Conservation (phyloP, 805 yeast species). For the Saccharomycopsis javanensis region DNA sequence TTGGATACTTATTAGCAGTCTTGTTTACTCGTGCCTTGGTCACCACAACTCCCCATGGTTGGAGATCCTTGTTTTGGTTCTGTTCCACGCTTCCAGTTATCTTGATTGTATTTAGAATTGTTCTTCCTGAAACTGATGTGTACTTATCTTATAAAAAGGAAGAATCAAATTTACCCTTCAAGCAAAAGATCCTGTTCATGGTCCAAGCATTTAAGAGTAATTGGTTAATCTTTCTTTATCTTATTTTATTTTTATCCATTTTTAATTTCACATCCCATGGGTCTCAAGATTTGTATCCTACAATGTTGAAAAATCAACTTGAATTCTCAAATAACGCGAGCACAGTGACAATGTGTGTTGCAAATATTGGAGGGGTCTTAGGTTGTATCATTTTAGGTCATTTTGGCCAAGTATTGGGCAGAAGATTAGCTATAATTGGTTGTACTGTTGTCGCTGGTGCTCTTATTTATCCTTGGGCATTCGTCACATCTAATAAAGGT, state of each 20-base stretch:
- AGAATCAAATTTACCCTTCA: conserved; percentile 23
- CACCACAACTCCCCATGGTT: conserved; percentile 40
- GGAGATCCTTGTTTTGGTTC: conserved; percentile 65
- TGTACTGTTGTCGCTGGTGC: conserved; percentile 51
- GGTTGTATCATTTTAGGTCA: conserved; percentile 53
- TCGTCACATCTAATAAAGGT: conserved; percentile 34
- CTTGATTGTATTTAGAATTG: conserved; percentile 33
- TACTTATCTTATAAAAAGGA: conserved; percentile 32
- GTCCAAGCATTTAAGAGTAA: conserved; percentile 28
- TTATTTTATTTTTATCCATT: conserved; percentile 52
- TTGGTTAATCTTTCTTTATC: conserved; percentile 51
- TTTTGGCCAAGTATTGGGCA: conserved; percentile 43
- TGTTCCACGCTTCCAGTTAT: conserved; percentile 48
- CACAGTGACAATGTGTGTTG: conserved; percentile 48
- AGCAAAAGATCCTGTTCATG: not conserved
- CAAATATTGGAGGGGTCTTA: conserved; percentile 46
- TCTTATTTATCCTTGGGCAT: conserved; percentile 56
- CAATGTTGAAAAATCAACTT: conserved; percentile 40
- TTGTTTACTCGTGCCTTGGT: conserved; percentile 51
- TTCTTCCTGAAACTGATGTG: conserved; percentile 44
- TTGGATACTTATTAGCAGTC: conserved; percentile 58
- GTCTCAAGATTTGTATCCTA: conserved; percentile 54
- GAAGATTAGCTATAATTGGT: conserved; percentile 42
- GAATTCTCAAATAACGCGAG: conserved; percentile 33
- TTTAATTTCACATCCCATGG: conserved; percentile 57